phyloP scores from a whole-genome alignment of 2,329 filamentous ascomycete species.

The Sordariomycetes sp. region DNA sequence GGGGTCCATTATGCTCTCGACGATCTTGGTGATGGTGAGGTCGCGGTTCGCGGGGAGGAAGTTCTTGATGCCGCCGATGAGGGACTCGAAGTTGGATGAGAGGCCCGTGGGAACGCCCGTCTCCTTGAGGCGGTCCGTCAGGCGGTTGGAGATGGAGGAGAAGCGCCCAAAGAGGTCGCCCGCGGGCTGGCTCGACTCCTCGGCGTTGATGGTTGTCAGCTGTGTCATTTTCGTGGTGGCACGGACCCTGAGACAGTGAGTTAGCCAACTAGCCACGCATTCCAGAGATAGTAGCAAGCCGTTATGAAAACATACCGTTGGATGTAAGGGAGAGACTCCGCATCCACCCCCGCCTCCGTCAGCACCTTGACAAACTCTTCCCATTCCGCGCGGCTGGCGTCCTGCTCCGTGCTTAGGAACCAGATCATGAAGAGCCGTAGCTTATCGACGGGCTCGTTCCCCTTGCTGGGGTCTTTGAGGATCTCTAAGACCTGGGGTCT shows the following conservation, averaged over 20 bases:
- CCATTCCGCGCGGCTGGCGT: slow-evolving; percentile 71
- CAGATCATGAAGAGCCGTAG: slow-evolving; percentile 92
- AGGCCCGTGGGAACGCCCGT: slow-evolving; percentile 59
- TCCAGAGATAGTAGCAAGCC: background rate
- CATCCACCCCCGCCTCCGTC: slow-evolving; percentile 60
- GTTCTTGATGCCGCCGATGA: slow-evolving; percentile 95
- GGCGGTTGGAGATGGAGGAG: slow-evolving; percentile 76
- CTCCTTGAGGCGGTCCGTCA: slow-evolving; percentile 90
- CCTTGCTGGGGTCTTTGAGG: slow-evolving; percentile 69
- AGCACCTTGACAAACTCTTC: slow-evolving; percentile 77
- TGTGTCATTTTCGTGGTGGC: slow-evolving; percentile 97
- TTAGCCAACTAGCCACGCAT: background rate
- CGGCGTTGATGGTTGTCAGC: slow-evolving; percentile 78
- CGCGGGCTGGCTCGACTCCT: slow-evolving; percentile 45
- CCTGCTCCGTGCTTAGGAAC: slow-evolving; percentile 88
- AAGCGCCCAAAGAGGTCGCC: slow-evolving; percentile 83
- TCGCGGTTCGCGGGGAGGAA: slow-evolving; percentile 95
- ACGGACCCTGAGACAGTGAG: slow-evolving; percentile 47
- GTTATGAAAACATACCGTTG: slow-evolving; percentile 48
- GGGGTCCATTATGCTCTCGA: slow-evolving; percentile 96
- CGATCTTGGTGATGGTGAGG: slow-evolving; percentile 92
- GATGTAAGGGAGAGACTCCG: slow-evolving; percentile 70
- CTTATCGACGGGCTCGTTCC: slow-evolving; percentile 76
- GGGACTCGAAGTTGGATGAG: slow-evolving; percentile 75
- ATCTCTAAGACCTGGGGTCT: slow-evolving; percentile 82